phyloP scores from a whole-genome alignment of 2,329 filamentous ascomycete genomes.

The Chalaropsis thielavioides region DNA sequence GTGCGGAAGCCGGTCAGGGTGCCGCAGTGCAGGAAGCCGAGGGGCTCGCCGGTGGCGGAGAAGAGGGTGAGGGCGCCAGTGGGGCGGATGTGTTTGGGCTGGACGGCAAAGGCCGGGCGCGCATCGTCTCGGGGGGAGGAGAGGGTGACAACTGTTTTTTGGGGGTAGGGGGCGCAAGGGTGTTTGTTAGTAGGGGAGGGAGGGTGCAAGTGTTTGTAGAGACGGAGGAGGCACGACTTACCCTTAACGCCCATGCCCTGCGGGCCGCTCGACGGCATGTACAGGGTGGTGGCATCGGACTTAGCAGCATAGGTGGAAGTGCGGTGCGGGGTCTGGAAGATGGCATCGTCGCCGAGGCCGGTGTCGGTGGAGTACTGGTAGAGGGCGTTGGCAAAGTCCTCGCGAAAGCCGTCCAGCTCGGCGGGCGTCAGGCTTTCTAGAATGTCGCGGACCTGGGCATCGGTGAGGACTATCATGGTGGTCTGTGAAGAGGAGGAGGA shows the following conservation, averaged over 20 bases:
- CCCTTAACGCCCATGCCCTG: slow-evolving; percentile 55
- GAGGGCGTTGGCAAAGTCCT: slow-evolving; percentile 36
- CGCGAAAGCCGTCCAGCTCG: slow-evolving; percentile 40
- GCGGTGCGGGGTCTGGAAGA: slow-evolving; percentile 42
- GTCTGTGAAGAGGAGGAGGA: neutral
- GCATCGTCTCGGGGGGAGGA: slow-evolving; percentile 28
- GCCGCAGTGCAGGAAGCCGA: slow-evolving; percentile 57
- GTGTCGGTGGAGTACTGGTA: slow-evolving; percentile 48
- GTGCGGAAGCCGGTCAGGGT: slow-evolving; percentile 71
- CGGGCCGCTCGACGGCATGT: slow-evolving; percentile 57
- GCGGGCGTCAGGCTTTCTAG: slow-evolving; percentile 38
- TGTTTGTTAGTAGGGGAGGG: no score
- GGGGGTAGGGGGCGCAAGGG: neutral
- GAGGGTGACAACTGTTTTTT: slow-evolving; percentile 44
- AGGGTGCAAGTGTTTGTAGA: neutral
- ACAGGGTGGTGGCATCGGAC: slow-evolving; percentile 47
- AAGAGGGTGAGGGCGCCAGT: slow-evolving; percentile 59
- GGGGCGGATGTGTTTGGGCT: slow-evolving; percentile 28
- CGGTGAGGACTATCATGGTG: slow-evolving; percentile 44
- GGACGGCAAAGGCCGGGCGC: neutral
- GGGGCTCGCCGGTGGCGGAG: slow-evolving; percentile 43
- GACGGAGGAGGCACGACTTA: slow-evolving; percentile 20
- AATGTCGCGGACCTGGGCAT: slow-evolving; percentile 40
- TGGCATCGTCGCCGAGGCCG: slow-evolving; percentile 28
- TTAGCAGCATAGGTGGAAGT: slow-evolving; percentile 33